Base-by-base conservation (phyloP, 345 rosid species). In the Punica granatum region DNA sequence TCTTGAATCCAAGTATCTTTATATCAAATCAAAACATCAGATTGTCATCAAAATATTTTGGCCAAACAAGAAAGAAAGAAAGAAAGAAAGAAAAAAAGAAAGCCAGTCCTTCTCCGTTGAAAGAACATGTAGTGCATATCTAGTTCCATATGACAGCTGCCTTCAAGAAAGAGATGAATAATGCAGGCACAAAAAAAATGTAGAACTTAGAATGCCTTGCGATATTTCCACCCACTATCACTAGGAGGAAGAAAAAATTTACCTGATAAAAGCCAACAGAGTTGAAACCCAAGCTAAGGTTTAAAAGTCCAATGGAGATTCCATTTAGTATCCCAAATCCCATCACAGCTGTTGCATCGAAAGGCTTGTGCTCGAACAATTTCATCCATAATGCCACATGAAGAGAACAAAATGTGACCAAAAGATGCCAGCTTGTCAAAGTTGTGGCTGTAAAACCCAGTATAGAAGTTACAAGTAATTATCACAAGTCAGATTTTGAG, bases 201-300 rank as follows among this genome's bases (percentile, higher is more conserved):
- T 62, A 7, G 25, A 21, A 7, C 43, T 62, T 34, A 21, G 65
- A 62, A 23, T 35, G 4, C 65, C 65, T 34, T 11, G 13, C 42
- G 35, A 43, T 23, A 31, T 34, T 32, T 19, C 42, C 1, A 14
- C 25, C 25, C n/a, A 34, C 37, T 18, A 26, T 16, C 12, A 13
- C 19, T 25, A 25, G 32, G 18, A 66, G 53, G 77, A 73, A 49
- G 73, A 28, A 67, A 58, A 33, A 1, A 63, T 18, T 72, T 82
- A 95, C 99, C 97, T 95, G 99, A 72, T 95, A 95, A 74, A 95
- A 95, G 70, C 99, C 99, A 68, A 95, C 99, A 7, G 99, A 95
- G 67, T 95, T 95, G 81, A 95, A 95, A 36, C 99, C 99, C 85
- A 95, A 77, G 78, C 99, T 92, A 70, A 95, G 99, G 83, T 95